Evolutionary conservation across 2,329 filamentous ascomycete genomes (phyloP).

Genomic region (Pseudopithomyces maydicus): DNA sequence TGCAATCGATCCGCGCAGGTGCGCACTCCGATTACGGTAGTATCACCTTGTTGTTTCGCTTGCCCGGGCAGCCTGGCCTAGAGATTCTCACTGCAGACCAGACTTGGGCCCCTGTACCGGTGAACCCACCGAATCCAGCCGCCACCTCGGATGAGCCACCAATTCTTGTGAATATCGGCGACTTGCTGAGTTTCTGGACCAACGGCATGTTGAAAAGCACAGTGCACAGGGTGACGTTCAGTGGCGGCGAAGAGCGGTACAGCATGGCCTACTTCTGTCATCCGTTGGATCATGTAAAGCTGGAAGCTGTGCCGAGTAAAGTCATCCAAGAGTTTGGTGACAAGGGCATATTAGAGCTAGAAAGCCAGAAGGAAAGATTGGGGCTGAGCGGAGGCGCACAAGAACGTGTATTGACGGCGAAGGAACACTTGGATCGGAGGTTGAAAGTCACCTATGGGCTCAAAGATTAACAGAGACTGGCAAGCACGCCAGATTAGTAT

Average conservation of each 20-base stretch:
- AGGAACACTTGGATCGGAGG: slow-evolving; percentile 62
- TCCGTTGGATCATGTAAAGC: slow-evolving; percentile 59
- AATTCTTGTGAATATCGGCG: slow-evolving; percentile 69
- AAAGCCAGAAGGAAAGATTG: slow-evolving; percentile 48
- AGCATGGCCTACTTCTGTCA: slow-evolving; percentile 68
- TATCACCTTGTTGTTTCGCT: slow-evolving; percentile 78
- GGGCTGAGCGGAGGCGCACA: slow-evolving; percentile 46
- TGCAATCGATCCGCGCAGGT: slow-evolving; percentile 74
- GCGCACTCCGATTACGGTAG: slow-evolving; percentile 87
- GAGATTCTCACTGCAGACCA: slow-evolving; percentile 71
- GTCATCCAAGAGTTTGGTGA: slow-evolving; percentile 52
- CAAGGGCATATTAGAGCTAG: slow-evolving; percentile 35
- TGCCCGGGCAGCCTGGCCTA: slow-evolving; percentile 81
- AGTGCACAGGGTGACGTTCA: slow-evolving; percentile 84
- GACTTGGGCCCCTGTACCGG: slow-evolving; percentile 52
- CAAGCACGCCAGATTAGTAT: neutral
- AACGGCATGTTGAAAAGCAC: slow-evolving; percentile 85
- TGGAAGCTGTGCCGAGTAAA: slow-evolving; percentile 61
- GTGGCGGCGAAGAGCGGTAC: slow-evolving; percentile 54
- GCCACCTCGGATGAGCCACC: slow-evolving; percentile 53
- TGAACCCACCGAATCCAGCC: slow-evolving; percentile 61
- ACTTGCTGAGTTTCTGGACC: slow-evolving; percentile 84
- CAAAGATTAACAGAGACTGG: slow-evolving; percentile 6
- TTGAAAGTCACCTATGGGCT: slow-evolving; percentile 64
- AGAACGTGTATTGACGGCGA: slow-evolving; percentile 58